Base-by-base conservation (phyloP, 331 rosid genomes). In the Quercus phellos region DNA sequence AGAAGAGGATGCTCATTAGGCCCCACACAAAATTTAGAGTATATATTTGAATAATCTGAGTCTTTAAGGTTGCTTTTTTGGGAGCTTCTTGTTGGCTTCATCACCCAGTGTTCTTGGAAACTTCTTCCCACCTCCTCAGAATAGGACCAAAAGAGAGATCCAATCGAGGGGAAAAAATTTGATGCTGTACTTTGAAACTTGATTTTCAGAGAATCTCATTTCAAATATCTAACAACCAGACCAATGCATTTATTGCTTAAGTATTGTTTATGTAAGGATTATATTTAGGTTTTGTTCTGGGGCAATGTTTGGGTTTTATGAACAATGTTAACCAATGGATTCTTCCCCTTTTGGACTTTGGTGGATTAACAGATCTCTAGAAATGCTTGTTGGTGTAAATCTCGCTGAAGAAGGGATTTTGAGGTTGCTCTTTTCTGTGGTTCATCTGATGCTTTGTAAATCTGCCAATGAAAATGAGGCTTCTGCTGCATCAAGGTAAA, bases 401-500 rank as follows among this genome's bases (percentile, higher is more conserved):
- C 89, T 89, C 2, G 97, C 89, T 22, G 98, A 92, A 85, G 98
- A 90, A 81, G 98, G 97, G 51, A 79, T 94, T 74, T 80, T 92
- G 85, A 88, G 97, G 77, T 86, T 94, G 86, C 89, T 94, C 82
- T 94, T 94, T 82, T 93, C 92, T 76, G 86, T 91, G 38, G 90
- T 92, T 74, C 89, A 89, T 92, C 91, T 94, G 77, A 92, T 92
- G 86, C 87, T 92, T 79, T 84, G 69, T 35, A 92, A 78, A 85
- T 84, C 86, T 88, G 95, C 90, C 77, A 90, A 80, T 80, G 98
- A 92, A 72, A 89, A 82, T 43, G 98, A 94, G 78, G 84, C 87
- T 79, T 94, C 97, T 86, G 92, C 95, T 71, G 95, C 97, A 68
- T 92, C 97, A 72, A 90, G 98, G 98, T 94, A 87, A 72, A 78